Evolutionary conservation across 1,139 yeast genomes (phyloP), one percentile per base, ranked within the genome.

Genomic region (Spathaspora sp.): DNA sequence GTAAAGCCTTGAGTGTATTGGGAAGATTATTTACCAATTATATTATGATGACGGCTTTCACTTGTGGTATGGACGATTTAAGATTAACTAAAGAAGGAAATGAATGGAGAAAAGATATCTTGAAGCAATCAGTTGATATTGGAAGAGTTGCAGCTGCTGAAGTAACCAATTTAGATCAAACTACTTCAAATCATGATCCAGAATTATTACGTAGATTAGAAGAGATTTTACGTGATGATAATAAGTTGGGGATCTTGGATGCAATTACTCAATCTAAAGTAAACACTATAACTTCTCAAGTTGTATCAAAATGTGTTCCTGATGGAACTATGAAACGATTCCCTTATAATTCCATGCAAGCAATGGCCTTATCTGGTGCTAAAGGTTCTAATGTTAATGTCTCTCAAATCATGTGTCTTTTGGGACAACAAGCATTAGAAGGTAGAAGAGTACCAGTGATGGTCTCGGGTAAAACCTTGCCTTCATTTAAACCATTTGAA

Each of bases 1-100:
- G 98, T 50, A 84, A 88, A 61, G 80, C 95, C 8, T 75, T 95
- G 47, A 86, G 96, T 48, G 95, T 93, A 27, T 76, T 95, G 51
- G 99, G 99, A 53, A 81, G 99, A 62, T 75, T 95, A 48, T 93
- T 95, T 71, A 95, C 99, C 39, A 89, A 89, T 64, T 95, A 90
- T 66, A 90, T 86, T 59, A 93, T 87, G 81, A 80, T 83, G 74
- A 86, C 89, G 47, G 99, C 97, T 2, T 88, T 95, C 63, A 93
- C 99, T 8, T 95, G 99, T 83, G 99, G 99, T 79, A 95, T 95
- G 99, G 99, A 95, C 65, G 99, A 95, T 70, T 78, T 95, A 66
- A 83, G 97, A 64, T 79, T 95, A 57, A 93, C 98, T 20, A 81
- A 70, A 6, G 96, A 89, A 58, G 99, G 99, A 64, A 91, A 95